A percentile compares a stretch with the other conserved stretches of the same genome.
Conservation (phyloP, 495 filamentous ascomycete species). For the Aspergillus nidulans region DNA sequence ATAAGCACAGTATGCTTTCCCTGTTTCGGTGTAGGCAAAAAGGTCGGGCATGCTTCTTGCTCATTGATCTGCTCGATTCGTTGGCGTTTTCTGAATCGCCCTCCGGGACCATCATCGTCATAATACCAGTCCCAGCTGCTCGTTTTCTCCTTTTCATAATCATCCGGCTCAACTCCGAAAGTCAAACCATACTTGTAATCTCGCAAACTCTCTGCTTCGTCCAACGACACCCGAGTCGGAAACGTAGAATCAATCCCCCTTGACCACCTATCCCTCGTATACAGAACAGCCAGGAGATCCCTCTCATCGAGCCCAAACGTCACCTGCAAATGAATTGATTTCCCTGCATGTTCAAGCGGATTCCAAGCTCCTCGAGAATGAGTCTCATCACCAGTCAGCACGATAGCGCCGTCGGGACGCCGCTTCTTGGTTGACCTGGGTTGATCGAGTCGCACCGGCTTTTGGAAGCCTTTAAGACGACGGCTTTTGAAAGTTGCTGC, state of each 20-base stretch:
- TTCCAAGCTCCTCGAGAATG: conserved; percentile 37
- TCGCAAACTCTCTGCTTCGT: conserved; percentile 18
- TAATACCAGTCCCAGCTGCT: conserved; percentile 57
- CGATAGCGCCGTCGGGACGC: conserved; percentile 18
- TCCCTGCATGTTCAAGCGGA: conserved; percentile 36
- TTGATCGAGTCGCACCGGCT: not conserved
- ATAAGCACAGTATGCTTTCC: conserved; percentile 45
- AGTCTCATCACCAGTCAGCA: conserved; percentile 20
- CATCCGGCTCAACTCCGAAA: conserved; percentile 36
- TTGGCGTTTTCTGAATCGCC: conserved; percentile 37
- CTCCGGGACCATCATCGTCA: conserved; percentile 29
- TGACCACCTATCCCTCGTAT: conserved; percentile 45
- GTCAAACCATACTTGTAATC: conserved; percentile 41
- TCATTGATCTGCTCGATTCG: conserved; percentile 26
- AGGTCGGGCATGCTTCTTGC: conserved; percentile 24
- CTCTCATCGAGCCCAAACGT: conserved; percentile 44
- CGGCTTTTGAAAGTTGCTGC: not conserved
- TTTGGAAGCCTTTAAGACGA: not conserved
- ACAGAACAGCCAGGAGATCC: conserved; percentile 41
- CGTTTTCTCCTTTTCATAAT: conserved; percentile 39
- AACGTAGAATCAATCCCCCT: conserved; percentile 44
- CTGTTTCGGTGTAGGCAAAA: conserved; percentile 35
- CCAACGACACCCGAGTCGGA: conserved; percentile 39
- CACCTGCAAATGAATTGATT: conserved; percentile 31
- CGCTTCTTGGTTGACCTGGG: conserved; percentile 17